Conservation (phyloP, 441 rosid species). For the Populus hybrid region DNA sequence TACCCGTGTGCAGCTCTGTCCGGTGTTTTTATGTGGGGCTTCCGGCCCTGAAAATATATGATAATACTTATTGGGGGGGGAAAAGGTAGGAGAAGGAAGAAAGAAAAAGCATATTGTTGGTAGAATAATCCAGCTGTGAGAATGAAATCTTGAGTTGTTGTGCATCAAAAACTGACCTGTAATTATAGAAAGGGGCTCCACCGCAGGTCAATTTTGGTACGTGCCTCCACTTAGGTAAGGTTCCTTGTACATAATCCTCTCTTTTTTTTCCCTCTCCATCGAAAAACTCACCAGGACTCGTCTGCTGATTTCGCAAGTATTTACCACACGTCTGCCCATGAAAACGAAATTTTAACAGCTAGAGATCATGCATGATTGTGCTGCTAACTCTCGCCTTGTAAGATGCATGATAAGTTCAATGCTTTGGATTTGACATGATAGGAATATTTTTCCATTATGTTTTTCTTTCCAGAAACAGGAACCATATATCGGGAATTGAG, state of each 20-base stretch:
- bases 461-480: too few relatives aligned
- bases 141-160: constrained; percentile 12
- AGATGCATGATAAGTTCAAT: neutral
- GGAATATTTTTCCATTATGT: too few relatives aligned
- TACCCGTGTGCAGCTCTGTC: neutral
- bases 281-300: neutral
- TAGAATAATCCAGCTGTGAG: constrained; percentile 17
- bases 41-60: neutral
- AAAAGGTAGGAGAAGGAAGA: neutral
- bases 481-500: too few relatives aligned
- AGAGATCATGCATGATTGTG: neutral
- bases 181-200: constrained; percentile 15
- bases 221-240: constrained; percentile 8
- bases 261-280: neutral
- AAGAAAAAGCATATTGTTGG: neutral
- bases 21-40: neutral
- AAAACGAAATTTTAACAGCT: constrained; percentile 9
- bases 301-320: neutral
- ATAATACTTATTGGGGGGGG: neutral
- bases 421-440: too few relatives aligned
- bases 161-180: constrained; percentile 7
- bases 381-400: neutral
- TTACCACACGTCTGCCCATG: neutral
- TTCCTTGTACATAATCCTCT: neutral
- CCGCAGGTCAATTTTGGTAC: neutral